Evolutionary conservation across 768 basidiomycete species (phyloP), one percentile per base, ranked within the genome.

Genomic region (Megacollybia marginata): DNA sequence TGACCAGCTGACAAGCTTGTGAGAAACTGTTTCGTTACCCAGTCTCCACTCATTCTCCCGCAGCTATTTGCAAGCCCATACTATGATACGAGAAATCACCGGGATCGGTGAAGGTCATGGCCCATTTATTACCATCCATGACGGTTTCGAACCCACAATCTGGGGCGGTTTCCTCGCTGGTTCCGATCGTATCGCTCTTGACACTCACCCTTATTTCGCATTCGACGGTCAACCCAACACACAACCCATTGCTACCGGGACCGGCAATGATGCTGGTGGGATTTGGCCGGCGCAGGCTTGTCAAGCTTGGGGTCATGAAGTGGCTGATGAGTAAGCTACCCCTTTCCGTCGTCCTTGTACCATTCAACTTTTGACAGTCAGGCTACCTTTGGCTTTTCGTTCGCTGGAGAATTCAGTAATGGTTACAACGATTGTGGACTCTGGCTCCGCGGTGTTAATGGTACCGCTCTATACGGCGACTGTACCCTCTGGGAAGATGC

Each of bases 101-200:
- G 90, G 90, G 15, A 59, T 74, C 40, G 91, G 91, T 1, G 78
- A 70, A 49, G 86, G 85, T 61, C 82, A 72, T 55, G 85, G 68
- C 53, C 82, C 64, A 61, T 79, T 70, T 63, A 77, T 89, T 48
- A 60, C 66, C 18, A 63, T 80, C 33, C 78, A 79, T 57, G 76
- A 80, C 51, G 73, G 72, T 38, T 78, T 80, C 61, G 48, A 62
- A 13, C 59, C 69, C 44, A 51, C 44, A 23, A 57, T 51, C 35
- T 79, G 77, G 76, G 67, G 66, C 38, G 69, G 63, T 33, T 76
- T 73, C 54, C 52, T 74, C 48, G 51, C 62, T 44, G 79, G 79
- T 9, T 70, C 73, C 0, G 81, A 83, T 58, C 72, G 81, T 33
- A 58, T 82, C 44, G 66, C 70, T 35, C 65, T 82, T 20, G 80